These are phyloP conservation scores for Hypoxylon sp. DNA, from an alignment of 2,329 filamentous ascomycete genomes.

Conservation along the genomic window DNA sequence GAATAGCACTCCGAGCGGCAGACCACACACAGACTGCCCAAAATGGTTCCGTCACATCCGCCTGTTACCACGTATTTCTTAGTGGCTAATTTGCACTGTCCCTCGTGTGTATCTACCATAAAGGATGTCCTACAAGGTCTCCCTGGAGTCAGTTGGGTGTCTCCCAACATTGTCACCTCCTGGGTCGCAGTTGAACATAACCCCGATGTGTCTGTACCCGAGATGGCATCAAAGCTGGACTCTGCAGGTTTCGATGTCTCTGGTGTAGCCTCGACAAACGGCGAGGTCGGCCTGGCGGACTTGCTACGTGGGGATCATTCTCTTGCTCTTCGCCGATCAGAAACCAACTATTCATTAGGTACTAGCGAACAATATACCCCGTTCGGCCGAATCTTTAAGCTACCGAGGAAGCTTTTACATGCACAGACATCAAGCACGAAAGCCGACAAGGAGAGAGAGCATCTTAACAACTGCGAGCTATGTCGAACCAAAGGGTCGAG, in stretches of 20 bases:
- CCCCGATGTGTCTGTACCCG: conserved; percentile 61
- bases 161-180: conserved; percentile 79
- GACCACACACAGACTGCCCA: conserved; percentile 35
- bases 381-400: conserved; percentile 51
- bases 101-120: conserved; percentile 79
- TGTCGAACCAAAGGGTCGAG: conserved; percentile 53
- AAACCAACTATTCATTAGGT: conserved; percentile 27
- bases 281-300: conserved; percentile 49
- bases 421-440: conserved; percentile 36
- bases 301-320: conserved; percentile 40
- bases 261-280: conserved; percentile 59
- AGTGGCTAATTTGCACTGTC: conserved; percentile 83
- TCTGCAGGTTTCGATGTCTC: conserved; percentile 73
- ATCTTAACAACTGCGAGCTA: conserved; percentile 62
- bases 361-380: conserved; percentile 36
- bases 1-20: conserved; percentile 27
- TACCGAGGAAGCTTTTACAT: conserved; percentile 44
- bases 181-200: conserved; percentile 69
- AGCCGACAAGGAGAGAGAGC: conserved; percentile 52
- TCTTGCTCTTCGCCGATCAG: conserved; percentile 31
- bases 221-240: conserved; percentile 64
- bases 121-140: conserved; percentile 68
- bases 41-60: conserved; percentile 49
- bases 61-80: conserved; percentile 72
- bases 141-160: conserved; percentile 69